A percentile compares a stretch with the other conserved stretches of the same genome.
These are phyloP conservation scores for Colletotrichum spinosum DNA, from an alignment of 2,329 filamentous ascomycete species.

Conservation along the genomic window DNA sequence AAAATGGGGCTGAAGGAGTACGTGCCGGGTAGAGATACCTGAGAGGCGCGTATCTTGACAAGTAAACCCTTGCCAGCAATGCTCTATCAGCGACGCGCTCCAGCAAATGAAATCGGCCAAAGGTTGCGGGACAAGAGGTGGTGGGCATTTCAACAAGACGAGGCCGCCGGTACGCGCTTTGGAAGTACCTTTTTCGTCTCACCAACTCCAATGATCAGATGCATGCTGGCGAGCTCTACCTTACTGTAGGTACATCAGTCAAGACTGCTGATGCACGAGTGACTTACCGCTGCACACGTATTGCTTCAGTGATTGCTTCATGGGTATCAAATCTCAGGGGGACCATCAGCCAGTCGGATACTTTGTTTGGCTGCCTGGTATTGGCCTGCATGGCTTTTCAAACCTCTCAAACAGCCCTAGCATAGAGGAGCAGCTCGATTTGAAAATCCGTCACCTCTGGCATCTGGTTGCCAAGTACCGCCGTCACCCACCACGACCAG, in stretches of 20 bases:
- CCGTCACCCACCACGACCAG: conserved; percentile 19
- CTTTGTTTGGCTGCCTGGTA: no score
- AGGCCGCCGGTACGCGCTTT: conserved; percentile 15
- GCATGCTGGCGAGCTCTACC: no score
- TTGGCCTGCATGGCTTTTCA: conserved; percentile 22
- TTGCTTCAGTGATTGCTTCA: conserved; percentile 10
- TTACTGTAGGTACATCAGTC: no score
- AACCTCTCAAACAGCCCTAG: conserved; percentile 25
- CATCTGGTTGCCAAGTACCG: conserved; percentile 14
- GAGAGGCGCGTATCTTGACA: conserved; percentile 25
- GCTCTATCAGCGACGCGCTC: conserved; percentile 36
- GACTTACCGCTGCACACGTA: neutral
- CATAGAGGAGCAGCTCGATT: conserved; percentile 17
- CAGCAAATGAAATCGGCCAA: conserved; percentile 27
- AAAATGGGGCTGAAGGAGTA: conserved; percentile 35
- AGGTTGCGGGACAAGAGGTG: conserved; percentile 28
- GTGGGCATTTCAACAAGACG: conserved; percentile 15
- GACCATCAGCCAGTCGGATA: no score
- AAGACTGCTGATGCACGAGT: no score
- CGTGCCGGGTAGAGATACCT: conserved; percentile 25
- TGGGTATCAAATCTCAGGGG: neutral
- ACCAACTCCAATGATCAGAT: neutral
- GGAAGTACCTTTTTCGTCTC: conserved; percentile 9
- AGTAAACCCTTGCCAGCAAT: conserved; percentile 26
- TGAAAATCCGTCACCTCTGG: conserved; percentile 2